Base-by-base conservation (phyloP, 768 basidiomycete genomes). In the Leccinum rimulosum region DNA sequence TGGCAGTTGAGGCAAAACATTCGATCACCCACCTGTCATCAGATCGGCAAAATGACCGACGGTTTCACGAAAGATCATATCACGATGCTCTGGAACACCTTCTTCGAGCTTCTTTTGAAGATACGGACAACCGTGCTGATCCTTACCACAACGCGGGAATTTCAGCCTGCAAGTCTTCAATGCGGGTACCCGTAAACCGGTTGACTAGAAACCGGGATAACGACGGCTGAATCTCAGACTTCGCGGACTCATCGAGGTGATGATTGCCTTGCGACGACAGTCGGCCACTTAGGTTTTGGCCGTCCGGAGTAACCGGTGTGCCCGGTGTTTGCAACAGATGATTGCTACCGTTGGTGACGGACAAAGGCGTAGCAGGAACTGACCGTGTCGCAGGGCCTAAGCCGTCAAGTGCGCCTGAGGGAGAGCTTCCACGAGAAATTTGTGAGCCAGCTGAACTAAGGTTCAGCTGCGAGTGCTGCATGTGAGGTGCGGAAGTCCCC, bases 81-180 rank as follows among this genome's bases (percentile, higher is more conserved):
- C 97, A 55, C 97, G 86, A 75, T 99, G 95, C 72, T 96, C 95
- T 5, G 96, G 83, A 59, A 89, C 85, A 56, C 93, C 93, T 70
- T 99, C 97, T 73, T 99, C 97, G 27, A 99, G 82, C 76, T 98
- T 98, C 85, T 98, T 98, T 76, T 99, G 97, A 58, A 99, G 77
- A 71, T 98, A 99, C 36, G 97, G 86, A 70, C 97, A 99, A 3
- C 97, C 97, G 74, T 98, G 96, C 74, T 99, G 97, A 74, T 99
- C 97, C 73, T 98, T 98, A 84, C n/a, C 97, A 98, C 17, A 99
- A 76, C 1, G 85, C 80, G 14, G 94, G n/a, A n/a, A n/a, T n/a
- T n/a, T n/a, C n/a, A n/a, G n/a, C n/a, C n/a, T n/a, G n/a, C n/a
- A n/a, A n/a, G n/a, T n/a, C n/a, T n/a, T n/a, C n/a, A n/a, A n/a